Percentiles rank a stretch among this genome's conserved stretches.
phyloP scores from a whole-genome alignment of 2,329 filamentous ascomycete species.

The Aspergillus brunneoviolaceus region DNA sequence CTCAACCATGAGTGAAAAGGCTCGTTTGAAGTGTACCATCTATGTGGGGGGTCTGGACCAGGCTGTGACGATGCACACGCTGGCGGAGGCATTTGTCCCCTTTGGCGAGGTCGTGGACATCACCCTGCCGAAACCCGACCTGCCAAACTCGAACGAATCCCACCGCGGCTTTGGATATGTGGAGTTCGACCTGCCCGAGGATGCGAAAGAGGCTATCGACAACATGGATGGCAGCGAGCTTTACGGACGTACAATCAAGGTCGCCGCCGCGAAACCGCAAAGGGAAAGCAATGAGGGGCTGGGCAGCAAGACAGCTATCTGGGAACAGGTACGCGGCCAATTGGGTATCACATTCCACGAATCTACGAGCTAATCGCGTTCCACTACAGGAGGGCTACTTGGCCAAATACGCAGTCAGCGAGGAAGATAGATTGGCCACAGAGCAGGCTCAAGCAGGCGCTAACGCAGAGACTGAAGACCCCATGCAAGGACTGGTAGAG shows the following conservation, averaged over 20 bases:
- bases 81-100: slow-evolving; percentile 90
- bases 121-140: slow-evolving; percentile 82
- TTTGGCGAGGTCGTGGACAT: slow-evolving; percentile 96
- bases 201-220: slow-evolving; percentile 93
- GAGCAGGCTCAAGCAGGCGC: slow-evolving; percentile 55
- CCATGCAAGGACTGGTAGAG: slow-evolving; percentile 93
- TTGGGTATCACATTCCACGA: not conserved
- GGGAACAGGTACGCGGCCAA: slow-evolving; percentile 76
- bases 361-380: slow-evolving; percentile 21
- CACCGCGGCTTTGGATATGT: slow-evolving; percentile 97
- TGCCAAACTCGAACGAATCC: slow-evolving; percentile 71
- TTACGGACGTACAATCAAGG: slow-evolving; percentile 87
- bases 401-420: slow-evolving; percentile 79
- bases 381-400: slow-evolving; percentile 80
- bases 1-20: slow-evolving; percentile 70
- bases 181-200: slow-evolving; percentile 81
- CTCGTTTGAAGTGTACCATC: slow-evolving; percentile 85
- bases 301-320: slow-evolving; percentile 89
- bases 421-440: slow-evolving; percentile 68
- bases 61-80: slow-evolving; percentile 69
- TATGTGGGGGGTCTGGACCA: slow-evolving; percentile 88
- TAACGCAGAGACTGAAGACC: slow-evolving; percentile 66
- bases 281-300: slow-evolving; percentile 85
- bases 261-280: slow-evolving; percentile 85
- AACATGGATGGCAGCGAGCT: slow-evolving; percentile 99